phyloP scores from a whole-genome alignment of 345 rosid species.

The Acer yangbiense region DNA sequence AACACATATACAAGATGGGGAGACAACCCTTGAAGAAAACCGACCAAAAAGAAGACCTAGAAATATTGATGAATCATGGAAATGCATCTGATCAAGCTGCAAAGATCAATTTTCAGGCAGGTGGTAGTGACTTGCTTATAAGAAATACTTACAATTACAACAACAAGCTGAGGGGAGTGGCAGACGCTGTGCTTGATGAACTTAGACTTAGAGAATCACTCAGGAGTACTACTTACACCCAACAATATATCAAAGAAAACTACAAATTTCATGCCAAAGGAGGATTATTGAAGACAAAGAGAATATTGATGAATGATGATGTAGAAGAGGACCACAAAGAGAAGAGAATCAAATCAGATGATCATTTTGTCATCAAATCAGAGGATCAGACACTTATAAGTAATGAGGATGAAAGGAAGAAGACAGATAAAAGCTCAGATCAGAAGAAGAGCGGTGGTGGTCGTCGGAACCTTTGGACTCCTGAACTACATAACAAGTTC shows the following conservation, averaged over 20 bases:
- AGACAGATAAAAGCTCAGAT: background rate
- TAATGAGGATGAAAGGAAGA: background rate
- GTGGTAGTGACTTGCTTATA: background rate
- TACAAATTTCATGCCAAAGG: background rate
- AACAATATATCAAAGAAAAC: background rate
- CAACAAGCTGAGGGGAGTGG: background rate
- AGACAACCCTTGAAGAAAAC: background rate
- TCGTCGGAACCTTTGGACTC: conserved; percentile 30
- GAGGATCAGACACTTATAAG: background rate
- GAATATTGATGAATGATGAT: background rate
- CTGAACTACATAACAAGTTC: conserved; percentile 47
- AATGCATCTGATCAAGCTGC: background rate
- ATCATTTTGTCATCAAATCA: background rate
- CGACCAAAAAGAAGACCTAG: background rate
- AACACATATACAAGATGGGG: conserved; percentile 25
- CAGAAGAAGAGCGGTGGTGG: background rate
- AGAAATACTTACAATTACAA: background rate
- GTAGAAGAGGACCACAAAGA: background rate
- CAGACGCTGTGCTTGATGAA: background rate
- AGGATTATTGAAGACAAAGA: background rate
- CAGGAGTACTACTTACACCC: too few species aligned
- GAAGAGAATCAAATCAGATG: background rate
- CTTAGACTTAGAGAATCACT: too few species aligned
- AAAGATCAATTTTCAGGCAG: background rate
- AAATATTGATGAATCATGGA: background rate